Base-by-base conservation (phyloP, 1,284 basidiomycete species). In the Apiotrichum brassicae region DNA sequence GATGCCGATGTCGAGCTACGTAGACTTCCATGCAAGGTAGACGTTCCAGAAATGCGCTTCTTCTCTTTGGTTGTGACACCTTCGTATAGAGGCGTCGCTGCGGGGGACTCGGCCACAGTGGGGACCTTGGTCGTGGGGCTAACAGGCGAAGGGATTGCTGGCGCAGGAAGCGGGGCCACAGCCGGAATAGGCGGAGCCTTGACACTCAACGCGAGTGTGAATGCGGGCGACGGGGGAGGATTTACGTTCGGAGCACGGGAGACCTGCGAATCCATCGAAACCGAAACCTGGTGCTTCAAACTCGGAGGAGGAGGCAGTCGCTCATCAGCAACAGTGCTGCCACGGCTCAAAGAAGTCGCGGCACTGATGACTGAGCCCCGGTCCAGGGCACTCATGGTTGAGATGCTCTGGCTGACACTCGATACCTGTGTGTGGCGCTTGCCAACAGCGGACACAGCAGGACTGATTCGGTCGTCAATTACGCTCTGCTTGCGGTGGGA, bases 191-290 rank as follows among this genome's bases (percentile, higher is more conserved):
- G 14, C 8, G 43, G 23, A 6, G 33, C 14, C n/a, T 34, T 25
- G 33, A 44, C 23, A 33, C 22, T 18, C 6, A 36, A 33, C 7
- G 43, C 43, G n/a, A 44, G 43, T 13, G 43, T 44, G 23, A 44
- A 36, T 4, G 43, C 43, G 0, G 43, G 43, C 0, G 43, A 44
- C 2, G 43, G 32, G 19, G 43, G 43, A 4, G 30, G 30, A 13
- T 26, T 28, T 14, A 40, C 12, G 24, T 25, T 40, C 16, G 38
- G 37, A n/a, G n/a, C n/a, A 1, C 14, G 37, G 11, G 37, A 24
- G 22, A 24, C 19, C 4, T 38, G 22, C 22, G n/a, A 24, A 23
- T 38, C 37, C 7, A 23, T 13, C 13, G 20, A 24, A 13, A 13
- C 9, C 16, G 36, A 18, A 23, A 23, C 26, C 8, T 18, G 25